A percentile compares a stretch with the other conserved stretches of the same genome.
Evolutionary conservation across 495 filamentous ascomycete genomes (phyloP).

Genomic region (Neurospora sp.): DNA sequence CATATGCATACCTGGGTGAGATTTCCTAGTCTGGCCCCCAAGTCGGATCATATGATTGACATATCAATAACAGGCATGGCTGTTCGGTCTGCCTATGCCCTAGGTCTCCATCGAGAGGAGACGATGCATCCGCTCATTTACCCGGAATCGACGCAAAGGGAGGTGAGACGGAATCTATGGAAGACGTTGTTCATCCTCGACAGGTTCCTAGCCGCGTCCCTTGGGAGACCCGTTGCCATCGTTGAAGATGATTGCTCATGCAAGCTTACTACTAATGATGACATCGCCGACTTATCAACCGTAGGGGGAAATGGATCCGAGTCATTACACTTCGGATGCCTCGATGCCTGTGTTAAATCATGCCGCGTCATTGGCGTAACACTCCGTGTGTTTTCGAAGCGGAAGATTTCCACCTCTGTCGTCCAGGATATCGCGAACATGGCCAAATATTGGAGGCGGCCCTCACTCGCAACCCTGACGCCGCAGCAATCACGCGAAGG

Average conservation of each 20-base stretch:
- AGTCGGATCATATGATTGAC: not conserved
- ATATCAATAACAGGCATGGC: conserved; percentile 43
- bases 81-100: conserved; percentile 47
- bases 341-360: conserved; percentile 46
- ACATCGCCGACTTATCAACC: conserved; percentile 16
- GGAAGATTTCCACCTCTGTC: conserved; percentile 56
- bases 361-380: conserved; percentile 58
- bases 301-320: conserved; percentile 14
- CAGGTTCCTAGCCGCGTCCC: conserved; percentile 47
- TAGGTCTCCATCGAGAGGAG: conserved; percentile 53
- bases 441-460: conserved; percentile 40
- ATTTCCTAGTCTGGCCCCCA: not conserved
- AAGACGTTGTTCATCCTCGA: conserved; percentile 52
- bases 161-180: conserved; percentile 46
- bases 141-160: conserved; percentile 27
- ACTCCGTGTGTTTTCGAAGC: conserved; percentile 58
- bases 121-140: conserved; percentile 42
- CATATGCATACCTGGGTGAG: conserved; percentile 49
- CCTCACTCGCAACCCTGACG: conserved; percentile 35
- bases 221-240: conserved; percentile 52
- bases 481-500: conserved; percentile 40
- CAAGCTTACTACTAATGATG: conserved; percentile 29
- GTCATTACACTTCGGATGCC: conserved; percentile 22
- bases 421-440: conserved; percentile 57
- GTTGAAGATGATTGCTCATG: conserved; percentile 49